Evolutionary conservation across 208 protist genomes (phyloP).

Genomic region (Crithidia mellificae): DNA sequence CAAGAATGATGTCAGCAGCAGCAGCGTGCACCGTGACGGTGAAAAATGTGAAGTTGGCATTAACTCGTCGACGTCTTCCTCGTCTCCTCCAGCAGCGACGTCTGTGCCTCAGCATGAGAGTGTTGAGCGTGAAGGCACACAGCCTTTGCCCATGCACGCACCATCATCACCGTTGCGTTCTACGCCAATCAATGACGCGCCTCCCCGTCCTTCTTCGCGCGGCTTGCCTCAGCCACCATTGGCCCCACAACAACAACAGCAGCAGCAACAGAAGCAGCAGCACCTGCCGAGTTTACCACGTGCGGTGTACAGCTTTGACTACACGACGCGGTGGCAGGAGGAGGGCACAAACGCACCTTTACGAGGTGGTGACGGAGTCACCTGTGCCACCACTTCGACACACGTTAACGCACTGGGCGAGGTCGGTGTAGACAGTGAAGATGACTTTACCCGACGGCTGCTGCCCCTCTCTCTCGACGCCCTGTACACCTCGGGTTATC

Average conservation of each 20-base stretch:
- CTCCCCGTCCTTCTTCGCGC: no score
- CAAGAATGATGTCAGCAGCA: not conserved
- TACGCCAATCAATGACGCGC: no score
- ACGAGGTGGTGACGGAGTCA: no score
- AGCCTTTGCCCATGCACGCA: not conserved
- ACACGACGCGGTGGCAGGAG: conserved; percentile 27
- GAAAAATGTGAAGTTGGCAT: not conserved
- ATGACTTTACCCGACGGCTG: conserved; percentile 32
- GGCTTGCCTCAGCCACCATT: not conserved
- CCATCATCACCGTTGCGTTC: not conserved
- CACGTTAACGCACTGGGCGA: no score
- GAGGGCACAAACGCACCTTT: no score
- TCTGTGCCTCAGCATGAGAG: not conserved
- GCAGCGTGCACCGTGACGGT: no score
- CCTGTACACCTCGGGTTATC: conserved; percentile 41
- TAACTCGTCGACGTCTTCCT: no score
- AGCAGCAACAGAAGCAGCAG: conserved; percentile 10
- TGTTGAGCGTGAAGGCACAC: not conserved
- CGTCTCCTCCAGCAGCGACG: no score
- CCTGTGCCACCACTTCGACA: no score
- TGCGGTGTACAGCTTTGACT: conserved; percentile 23
- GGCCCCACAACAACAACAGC: not conserved
- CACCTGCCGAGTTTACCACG: not conserved
- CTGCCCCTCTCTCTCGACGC: conserved; percentile 48
- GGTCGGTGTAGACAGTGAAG: not conserved